Percentiles rank a stretch among this genome's conserved stretches.
Evolutionary conservation across 768 basidiomycete species (phyloP).

Genomic region (Baorangia bicolor): DNA sequence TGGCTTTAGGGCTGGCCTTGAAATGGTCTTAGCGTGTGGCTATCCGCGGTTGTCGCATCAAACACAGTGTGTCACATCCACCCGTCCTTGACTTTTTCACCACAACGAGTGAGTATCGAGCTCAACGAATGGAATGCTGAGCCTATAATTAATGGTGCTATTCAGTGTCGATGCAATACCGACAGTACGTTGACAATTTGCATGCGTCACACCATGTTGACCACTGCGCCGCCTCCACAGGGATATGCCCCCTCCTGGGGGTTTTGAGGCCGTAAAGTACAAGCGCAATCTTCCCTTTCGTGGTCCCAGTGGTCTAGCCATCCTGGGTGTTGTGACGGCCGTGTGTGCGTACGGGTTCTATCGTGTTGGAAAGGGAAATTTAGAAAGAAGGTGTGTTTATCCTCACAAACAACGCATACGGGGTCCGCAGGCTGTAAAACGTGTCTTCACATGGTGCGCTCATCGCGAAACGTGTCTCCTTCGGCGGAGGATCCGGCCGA

Average conservation of each 20-base stretch:
- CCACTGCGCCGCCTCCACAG: conserved; percentile 41
- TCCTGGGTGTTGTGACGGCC: conserved; percentile 83
- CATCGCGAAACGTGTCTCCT: conserved; percentile 65
- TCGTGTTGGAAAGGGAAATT: conserved; percentile 83
- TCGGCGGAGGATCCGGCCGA: conserved; percentile 47
- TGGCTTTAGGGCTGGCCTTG: conserved; percentile 31
- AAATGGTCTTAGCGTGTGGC: not conserved
- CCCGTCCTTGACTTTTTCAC: not conserved
- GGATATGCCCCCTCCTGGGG: conserved; percentile 94
- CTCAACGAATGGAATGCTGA: not conserved
- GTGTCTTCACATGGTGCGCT: conserved; percentile 58
- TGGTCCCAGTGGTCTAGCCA: conserved; percentile 79
- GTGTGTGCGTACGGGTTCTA: conserved; percentile 93
- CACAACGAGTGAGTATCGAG: conserved; percentile 20
- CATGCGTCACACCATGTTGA: conserved; percentile 6
- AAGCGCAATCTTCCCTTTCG: conserved; percentile 92
- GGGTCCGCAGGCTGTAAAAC: conserved; percentile 67
- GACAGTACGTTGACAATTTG: conserved; percentile 27
- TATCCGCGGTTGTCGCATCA: not conserved
- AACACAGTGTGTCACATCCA: conserved; percentile 3
- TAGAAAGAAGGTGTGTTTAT: conserved; percentile 83
- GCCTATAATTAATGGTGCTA: not conserved
- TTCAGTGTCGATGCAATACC: conserved; percentile 28
- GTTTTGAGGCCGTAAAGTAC: conserved; percentile 91
- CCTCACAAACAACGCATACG: conserved; percentile 20